These are phyloP conservation scores for Aspergillus cejpii DNA, from an alignment of 2,329 filamentous ascomycete species.

Conservation along the genomic window DNA sequence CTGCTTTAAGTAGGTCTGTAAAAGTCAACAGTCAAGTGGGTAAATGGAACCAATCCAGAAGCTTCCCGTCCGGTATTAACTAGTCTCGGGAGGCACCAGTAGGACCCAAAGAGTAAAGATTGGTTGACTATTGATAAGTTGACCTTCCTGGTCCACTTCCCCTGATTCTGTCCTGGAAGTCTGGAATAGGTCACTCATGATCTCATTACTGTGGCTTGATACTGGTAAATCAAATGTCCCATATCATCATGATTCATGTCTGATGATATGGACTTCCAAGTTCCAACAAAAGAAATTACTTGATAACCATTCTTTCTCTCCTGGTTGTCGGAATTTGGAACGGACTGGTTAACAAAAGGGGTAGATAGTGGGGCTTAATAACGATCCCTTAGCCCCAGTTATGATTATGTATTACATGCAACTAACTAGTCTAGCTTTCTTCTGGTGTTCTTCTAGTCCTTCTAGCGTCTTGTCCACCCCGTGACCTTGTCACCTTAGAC, in stretches of 20 bases:
- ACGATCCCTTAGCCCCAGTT: conserved; percentile 14
- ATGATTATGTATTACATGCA: conserved; percentile 15
- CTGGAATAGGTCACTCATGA: too few species aligned
- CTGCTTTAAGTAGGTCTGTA: too few species aligned
- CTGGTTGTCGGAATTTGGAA: conserved; percentile 14
- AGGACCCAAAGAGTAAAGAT: conserved; percentile 11
- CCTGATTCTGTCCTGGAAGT: conserved; percentile 9
- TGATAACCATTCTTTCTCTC: conserved; percentile 1
- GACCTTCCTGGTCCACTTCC: conserved; percentile 7
- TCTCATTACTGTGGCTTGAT: too few species aligned
- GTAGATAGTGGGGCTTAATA: conserved; percentile 10
- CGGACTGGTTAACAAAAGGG: conserved; percentile 14
- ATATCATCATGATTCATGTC: too few species aligned
- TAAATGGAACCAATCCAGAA: conserved; percentile 14
- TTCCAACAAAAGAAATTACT: too few species aligned
- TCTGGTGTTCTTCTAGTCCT: conserved; percentile 18
- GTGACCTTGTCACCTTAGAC: conserved; percentile 2
- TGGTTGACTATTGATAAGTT: conserved; percentile 10
- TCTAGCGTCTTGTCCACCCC: conserved; percentile 18
- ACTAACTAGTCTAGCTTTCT: conserved; percentile 18
- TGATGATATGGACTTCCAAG: too few species aligned
- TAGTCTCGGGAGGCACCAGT: conserved; percentile 11
- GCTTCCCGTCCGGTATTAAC: conserved; percentile 4
- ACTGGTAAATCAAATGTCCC: too few species aligned
- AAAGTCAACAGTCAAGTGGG: not conserved